Conservation (phyloP, 768 basidiomycete genomes). For the Boletus barrowsii region DNA sequence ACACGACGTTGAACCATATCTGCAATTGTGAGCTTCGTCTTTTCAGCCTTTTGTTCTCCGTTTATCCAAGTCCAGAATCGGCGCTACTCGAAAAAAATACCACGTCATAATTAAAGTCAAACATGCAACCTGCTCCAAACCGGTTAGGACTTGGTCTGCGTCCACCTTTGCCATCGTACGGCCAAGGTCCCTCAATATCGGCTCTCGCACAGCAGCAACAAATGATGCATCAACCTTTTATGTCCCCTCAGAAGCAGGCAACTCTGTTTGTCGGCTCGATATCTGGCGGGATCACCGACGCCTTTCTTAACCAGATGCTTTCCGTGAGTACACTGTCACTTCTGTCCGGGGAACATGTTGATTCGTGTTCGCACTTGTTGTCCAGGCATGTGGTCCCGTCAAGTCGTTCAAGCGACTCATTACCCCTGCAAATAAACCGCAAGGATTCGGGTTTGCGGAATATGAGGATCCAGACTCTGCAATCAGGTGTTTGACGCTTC, state of each 20-base stretch:
- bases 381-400: slow-evolving; percentile 84
- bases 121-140: slow-evolving; percentile 68
- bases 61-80: neutral
- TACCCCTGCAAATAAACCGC: slow-evolving; percentile 89
- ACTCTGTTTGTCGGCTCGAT: slow-evolving; percentile 93
- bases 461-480: slow-evolving; percentile 93
- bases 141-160: slow-evolving; percentile 86
- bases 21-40: slow-evolving; percentile 1
- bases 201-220: slow-evolving; percentile 87
- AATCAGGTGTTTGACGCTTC: slow-evolving; percentile 63
- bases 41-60: neutral
- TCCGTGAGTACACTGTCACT: slow-evolving; percentile 45
- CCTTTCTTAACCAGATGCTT: slow-evolving; percentile 75
- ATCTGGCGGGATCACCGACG: slow-evolving; percentile 86
- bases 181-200: slow-evolving; percentile 89
- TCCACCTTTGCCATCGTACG: slow-evolving; percentile 82
- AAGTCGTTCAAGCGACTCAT: slow-evolving; percentile 90
- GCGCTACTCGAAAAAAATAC: slow-evolving; percentile 1
- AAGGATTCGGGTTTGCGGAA: slow-evolving; percentile 96
- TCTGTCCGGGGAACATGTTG: neutral
- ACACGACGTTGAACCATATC: neutral
- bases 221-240: slow-evolving; percentile 54
- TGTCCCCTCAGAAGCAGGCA: slow-evolving; percentile 70
- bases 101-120: slow-evolving; percentile 2
- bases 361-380: neutral